A percentile compares a stretch with the other conserved stretches of the same genome.
Evolutionary conservation across 1,284 basidiomycete species (phyloP).

Genomic region (Rhodotorula sp.): DNA sequence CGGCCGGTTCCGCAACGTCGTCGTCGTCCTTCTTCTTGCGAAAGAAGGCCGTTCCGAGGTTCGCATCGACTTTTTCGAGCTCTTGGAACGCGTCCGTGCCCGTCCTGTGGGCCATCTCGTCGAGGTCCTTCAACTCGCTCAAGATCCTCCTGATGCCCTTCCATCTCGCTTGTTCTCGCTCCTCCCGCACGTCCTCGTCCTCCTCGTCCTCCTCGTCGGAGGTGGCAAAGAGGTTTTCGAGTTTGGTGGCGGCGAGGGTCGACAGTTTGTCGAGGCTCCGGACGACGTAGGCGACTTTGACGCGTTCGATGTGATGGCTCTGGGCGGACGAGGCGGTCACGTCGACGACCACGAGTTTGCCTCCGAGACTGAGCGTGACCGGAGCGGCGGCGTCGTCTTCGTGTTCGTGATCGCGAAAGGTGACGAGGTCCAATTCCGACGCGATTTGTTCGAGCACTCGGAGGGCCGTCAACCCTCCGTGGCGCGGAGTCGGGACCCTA

Average conservation of each 20-base stretch:
- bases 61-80: background rate
- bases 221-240: background rate
- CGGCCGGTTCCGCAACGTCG: background rate
- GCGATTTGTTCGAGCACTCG: constrained; percentile 17
- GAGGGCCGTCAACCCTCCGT: background rate
- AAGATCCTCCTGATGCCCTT: constrained; percentile 6
- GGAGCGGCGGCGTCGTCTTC: background rate
- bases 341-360: constrained; percentile 40
- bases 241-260: background rate
- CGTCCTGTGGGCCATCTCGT: constrained; percentile 25
- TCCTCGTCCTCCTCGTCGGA: background rate
- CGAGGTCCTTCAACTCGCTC: constrained; percentile 19
- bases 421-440: constrained; percentile 11
- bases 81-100: constrained; percentile 11
- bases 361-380: constrained; percentile 28
- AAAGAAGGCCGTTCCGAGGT: background rate
- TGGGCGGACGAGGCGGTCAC: background rate
- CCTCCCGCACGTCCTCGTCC: background rate
- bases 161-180: constrained; percentile 2
- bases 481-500: background rate
- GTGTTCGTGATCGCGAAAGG: constrained; percentile 23
- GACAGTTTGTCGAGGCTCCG: constrained; percentile 7
- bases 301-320: constrained; percentile 4
- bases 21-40: no score
- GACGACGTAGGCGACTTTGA: constrained; percentile 34